Evolutionary conservation across 1,139 yeast species (phyloP).

Genomic region (Martiniozyma asiatica): DNA sequence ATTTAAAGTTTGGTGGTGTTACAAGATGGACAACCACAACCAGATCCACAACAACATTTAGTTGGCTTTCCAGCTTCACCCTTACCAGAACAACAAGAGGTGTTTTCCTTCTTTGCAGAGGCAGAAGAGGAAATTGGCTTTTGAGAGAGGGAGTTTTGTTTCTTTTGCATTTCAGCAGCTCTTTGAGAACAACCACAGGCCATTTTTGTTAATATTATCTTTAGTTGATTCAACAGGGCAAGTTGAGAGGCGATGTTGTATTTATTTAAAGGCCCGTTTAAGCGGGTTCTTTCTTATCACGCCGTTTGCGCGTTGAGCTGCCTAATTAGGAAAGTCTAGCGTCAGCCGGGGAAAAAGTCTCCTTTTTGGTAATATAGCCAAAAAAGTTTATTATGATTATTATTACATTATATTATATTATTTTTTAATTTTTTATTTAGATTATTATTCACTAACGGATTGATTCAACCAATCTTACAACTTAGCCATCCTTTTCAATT

Average conservation of each 20-base stretch:
- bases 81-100: slow-evolving; percentile 15
- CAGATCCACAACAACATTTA: slow-evolving; percentile 22
- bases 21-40: slow-evolving; percentile 21
- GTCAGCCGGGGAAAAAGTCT: too few species aligned
- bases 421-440: too few species aligned
- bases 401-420: too few species aligned
- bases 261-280: too few species aligned
- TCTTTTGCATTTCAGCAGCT: slow-evolving; percentile 8
- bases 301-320: neutral
- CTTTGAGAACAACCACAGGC: slow-evolving; percentile 17
- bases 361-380: too few species aligned
- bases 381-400: too few species aligned
- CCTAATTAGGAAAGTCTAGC: neutral
- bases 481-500: slow-evolving; percentile 20
- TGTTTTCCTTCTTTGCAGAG: slow-evolving; percentile 5
- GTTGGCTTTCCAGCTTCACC: slow-evolving; percentile 8
- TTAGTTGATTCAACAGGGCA: too few species aligned
- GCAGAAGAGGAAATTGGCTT: slow-evolving; percentile 2
- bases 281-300: too few species aligned
- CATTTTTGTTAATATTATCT: slow-evolving; percentile 10
- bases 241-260: too few species aligned
- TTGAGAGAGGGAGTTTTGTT: neutral
- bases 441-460: too few species aligned
- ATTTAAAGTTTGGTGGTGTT: slow-evolving; percentile 20
- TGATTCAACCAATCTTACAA: slow-evolving; percentile 3